Conservation (phyloP, 1,284 basidiomycete genomes). For the Xerocomus minutiporus region DNA sequence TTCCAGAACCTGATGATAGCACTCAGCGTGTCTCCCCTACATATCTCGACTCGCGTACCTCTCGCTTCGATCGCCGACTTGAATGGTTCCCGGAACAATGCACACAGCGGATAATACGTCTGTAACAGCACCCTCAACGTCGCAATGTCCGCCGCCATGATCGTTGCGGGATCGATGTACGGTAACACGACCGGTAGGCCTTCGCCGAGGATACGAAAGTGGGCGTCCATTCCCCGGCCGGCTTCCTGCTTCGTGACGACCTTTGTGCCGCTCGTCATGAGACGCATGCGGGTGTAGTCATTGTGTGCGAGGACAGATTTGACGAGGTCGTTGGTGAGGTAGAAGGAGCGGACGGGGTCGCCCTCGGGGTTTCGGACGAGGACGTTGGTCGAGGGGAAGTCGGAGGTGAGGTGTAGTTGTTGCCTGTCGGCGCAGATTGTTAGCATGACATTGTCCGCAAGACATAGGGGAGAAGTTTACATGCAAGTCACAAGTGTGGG, state of each 20-base stretch:
- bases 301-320: slow-evolving; percentile 79
- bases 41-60: slow-evolving; percentile 35
- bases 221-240: slow-evolving; percentile 49
- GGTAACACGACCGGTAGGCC: slow-evolving; percentile 81
- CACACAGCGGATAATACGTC: slow-evolving; percentile 74
- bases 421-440: slow-evolving; percentile 41
- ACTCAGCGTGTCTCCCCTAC: not conserved
- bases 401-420: slow-evolving; percentile 68
- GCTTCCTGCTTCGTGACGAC: slow-evolving; percentile 69
- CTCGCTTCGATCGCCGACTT: slow-evolving; percentile 43
- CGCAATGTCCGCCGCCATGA: slow-evolving; percentile 58
- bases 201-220: slow-evolving; percentile 81
- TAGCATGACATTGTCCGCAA: not conserved
- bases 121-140: slow-evolving; percentile 67
- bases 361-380: slow-evolving; percentile 87
- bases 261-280: slow-evolving; percentile 91
- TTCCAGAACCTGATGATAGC: slow-evolving; percentile 52
- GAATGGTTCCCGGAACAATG: slow-evolving; percentile 60
- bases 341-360: slow-evolving; percentile 77
- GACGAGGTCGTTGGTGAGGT: slow-evolving; percentile 85
- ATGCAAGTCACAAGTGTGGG: slow-evolving; percentile 66
- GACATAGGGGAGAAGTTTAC: slow-evolving; percentile 35
- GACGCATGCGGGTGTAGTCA: slow-evolving; percentile 79
- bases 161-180: slow-evolving; percentile 61
- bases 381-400: slow-evolving; percentile 73